These are phyloP conservation scores for Solanum virginianum DNA, from an alignment of 257 asterid genomes.

Conservation along the genomic window DNA sequence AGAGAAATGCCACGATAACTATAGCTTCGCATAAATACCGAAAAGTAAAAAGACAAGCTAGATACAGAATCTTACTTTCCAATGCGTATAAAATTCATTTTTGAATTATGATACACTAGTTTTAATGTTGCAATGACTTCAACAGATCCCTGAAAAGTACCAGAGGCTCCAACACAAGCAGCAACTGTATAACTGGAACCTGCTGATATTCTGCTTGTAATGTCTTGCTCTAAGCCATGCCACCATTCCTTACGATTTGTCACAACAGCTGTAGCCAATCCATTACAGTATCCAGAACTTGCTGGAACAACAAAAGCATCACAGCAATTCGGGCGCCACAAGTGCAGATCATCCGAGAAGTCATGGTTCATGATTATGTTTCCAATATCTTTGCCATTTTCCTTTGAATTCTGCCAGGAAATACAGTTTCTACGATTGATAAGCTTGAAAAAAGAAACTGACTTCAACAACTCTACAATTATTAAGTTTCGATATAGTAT, in stretches of 20 bases:
- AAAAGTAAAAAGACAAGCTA: background rate
- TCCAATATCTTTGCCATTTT: background rate
- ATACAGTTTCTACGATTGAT: background rate
- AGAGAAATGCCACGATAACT: slow-evolving; percentile 4
- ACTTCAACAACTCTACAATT: background rate
- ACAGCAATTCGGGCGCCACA: slow-evolving; percentile 61
- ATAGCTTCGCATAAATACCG: background rate
- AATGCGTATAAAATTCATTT: slow-evolving; percentile 39
- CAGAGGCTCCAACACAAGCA: slow-evolving; percentile 54
- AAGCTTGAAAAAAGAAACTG: background rate
- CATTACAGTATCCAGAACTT: slow-evolving; percentile 21
- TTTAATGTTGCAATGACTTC: slow-evolving; percentile 57
- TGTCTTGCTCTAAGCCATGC: slow-evolving; percentile 88
- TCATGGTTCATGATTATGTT: slow-evolving; percentile 67
- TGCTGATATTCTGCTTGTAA: slow-evolving; percentile 33
- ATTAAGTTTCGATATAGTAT: background rate
- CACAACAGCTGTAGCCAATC: slow-evolving; percentile 19
- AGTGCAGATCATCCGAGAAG: slow-evolving; percentile 56
- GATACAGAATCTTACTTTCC: slow-evolving; percentile 37
- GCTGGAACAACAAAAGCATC: slow-evolving; percentile 39
- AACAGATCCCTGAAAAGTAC: slow-evolving; percentile 23
- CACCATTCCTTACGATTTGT: slow-evolving; percentile 46
- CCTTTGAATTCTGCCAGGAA: background rate
- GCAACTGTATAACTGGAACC: slow-evolving; percentile 44
- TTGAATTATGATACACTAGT: slow-evolving; percentile 38